A percentile compares a stretch with the other conserved stretches of the same genome.
Evolutionary conservation across 2,329 filamentous ascomycete species (phyloP).

Genomic region (Xylariaceae sp.): DNA sequence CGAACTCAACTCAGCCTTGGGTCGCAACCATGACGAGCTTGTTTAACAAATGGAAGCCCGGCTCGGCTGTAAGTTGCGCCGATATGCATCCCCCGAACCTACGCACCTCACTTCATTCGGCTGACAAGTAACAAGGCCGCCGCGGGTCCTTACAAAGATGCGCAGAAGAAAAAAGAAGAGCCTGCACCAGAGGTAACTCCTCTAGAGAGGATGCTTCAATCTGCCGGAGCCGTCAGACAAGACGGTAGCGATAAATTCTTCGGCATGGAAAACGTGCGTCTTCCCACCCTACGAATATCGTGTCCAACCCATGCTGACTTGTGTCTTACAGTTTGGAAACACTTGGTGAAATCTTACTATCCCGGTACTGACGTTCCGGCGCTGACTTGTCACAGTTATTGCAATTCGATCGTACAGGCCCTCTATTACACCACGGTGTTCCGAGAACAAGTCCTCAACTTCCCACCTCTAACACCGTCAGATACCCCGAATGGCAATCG

Average conservation of each 20-base stretch:
- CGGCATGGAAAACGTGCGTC: constrained; percentile 86
- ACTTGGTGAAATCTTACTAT: constrained; percentile 66
- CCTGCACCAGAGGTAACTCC: constrained; percentile 56
- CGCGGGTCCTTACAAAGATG: constrained; percentile 42
- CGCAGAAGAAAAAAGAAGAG: constrained; percentile 53
- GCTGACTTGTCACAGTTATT: constrained; percentile 63
- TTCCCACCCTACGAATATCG: constrained; percentile 4
- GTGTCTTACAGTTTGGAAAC: constrained; percentile 73
- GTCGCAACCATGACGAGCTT: constrained; percentile 48
- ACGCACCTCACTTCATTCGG: not conserved
- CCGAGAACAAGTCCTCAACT: constrained; percentile 89
- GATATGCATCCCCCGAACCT: too few species aligned
- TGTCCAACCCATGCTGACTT: constrained; percentile 30
- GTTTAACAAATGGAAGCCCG: constrained; percentile 55
- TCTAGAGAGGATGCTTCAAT: constrained; percentile 71
- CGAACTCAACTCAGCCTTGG: constrained; percentile 1
- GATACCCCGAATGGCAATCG: constrained; percentile 61
- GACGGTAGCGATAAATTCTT: constrained; percentile 98
- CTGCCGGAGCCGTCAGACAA: constrained; percentile 72
- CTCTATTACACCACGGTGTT: constrained; percentile 95
- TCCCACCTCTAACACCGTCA: constrained; percentile 68
- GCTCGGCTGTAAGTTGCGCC: constrained; percentile 45
- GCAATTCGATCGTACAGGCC: constrained; percentile 96
- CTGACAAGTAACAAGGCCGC: constrained; percentile 33
- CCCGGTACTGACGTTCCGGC: not conserved